Base-by-base conservation (phyloP, 768 basidiomycete genomes). In the Kwoniella dejecticola region DNA sequence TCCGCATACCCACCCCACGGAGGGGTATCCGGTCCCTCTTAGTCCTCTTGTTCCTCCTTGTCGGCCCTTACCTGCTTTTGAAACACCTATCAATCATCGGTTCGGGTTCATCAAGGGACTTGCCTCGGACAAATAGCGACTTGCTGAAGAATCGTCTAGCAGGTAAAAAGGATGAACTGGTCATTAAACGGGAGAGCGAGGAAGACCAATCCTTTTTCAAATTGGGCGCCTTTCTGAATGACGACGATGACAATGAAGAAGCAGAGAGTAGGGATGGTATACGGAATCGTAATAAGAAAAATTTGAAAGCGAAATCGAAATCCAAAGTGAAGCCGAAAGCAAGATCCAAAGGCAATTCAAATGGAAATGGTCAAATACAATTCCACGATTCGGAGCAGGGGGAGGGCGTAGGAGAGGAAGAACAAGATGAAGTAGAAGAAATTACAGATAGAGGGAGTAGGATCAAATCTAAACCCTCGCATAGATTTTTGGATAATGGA, bases 401-500 rank as follows among this genome's bases (percentile, higher is more conserved):
- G n/a, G n/a, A n/a, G n/a, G n/a, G n/a, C n/a, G n/a, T n/a, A n/a
- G n/a, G n/a, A n/a, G n/a, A n/a, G n/a, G n/a, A n/a, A n/a, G n/a
- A n/a, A n/a, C n/a, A n/a, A 1, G 41, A 45, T 26, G 44, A 46
- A 24, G 26, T 31, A 12, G 27, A 57, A n/a, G 23, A 27, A 17
- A 21, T 8, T n/a, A n/a, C n/a, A 1, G 17, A 23, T 23, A 17
- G 19, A 30, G n/a, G 13, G 27, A 24, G 47, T n/a, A 33, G 36
- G 30, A 52, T 27, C n/a, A 41, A 30, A 56, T 36, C 36, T 41
- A 0, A 36, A 54, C 46, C 69, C 1, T 21, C 50, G 36, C 72
- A 74, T 40, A 52, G 36, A n/a, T 74, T 60, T 42, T 57, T 67
- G 3, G 26, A 60, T 3, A 69, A 71, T 40, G 72, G 72, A 4